phyloP scores from a whole-genome alignment of 768 basidiomycete genomes.

The Flagelloscypha sp. region DNA sequence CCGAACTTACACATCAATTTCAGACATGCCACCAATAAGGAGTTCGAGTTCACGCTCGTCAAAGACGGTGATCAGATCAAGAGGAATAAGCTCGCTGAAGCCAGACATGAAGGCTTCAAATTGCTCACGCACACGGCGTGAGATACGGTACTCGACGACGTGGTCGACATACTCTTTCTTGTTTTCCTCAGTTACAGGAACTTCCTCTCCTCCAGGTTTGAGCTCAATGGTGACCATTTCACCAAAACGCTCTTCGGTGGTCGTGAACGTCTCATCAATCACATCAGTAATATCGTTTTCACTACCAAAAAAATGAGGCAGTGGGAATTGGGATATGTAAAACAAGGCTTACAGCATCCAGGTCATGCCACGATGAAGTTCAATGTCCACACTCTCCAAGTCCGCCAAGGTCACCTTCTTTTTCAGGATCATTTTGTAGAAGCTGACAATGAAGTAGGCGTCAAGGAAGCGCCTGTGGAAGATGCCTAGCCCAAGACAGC shows the following conservation, averaged over 20 bases:
- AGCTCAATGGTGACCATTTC: conserved; percentile 97
- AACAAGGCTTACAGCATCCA: conserved; percentile 87
- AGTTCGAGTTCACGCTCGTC: conserved; percentile 97
- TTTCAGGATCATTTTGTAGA: conserved; percentile 99
- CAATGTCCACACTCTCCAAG: conserved; percentile 93
- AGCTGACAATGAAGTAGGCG: conserved; percentile 98
- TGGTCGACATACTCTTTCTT: conserved; percentile 97
- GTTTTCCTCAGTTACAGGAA: conserved; percentile 92
- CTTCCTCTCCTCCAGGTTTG: conserved; percentile 77
- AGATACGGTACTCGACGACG: conserved; percentile 96
- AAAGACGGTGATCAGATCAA: conserved; percentile 96
- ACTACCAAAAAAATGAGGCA: conserved; percentile 32
- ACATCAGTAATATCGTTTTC: conserved; percentile 98
- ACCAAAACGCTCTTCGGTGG: conserved; percentile 95
- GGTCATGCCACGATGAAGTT: conserved; percentile 87
- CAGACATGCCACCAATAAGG: conserved; percentile 98
- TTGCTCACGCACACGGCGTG: conserved; percentile 94
- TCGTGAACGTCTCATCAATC: conserved; percentile 96
- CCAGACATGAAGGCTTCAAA: conserved; percentile 99
- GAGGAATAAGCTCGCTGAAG: conserved; percentile 97
- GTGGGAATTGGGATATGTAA: conserved; percentile 5
- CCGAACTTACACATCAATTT: conserved; percentile 86
- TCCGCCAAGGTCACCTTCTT: conserved; percentile 94
- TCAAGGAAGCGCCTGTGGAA: conserved; percentile 99
- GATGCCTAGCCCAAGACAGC: conserved; percentile 90